Percentiles rank a stretch among this genome's conserved stretches.
phyloP scores from a whole-genome alignment of 176 grass and related monocot genomes.

The Zea luxurians region DNA sequence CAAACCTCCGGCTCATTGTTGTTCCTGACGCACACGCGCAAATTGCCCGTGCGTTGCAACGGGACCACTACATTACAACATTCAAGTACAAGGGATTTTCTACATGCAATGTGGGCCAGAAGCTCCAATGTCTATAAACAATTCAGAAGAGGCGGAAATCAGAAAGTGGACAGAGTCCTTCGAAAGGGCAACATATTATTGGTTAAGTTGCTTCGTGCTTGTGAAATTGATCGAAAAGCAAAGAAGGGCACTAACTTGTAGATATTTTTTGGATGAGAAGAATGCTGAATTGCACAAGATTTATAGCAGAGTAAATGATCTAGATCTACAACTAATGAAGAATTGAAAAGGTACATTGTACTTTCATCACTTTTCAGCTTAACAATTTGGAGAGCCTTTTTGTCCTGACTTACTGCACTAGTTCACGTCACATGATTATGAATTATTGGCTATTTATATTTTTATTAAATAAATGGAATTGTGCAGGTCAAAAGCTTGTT shows the following conservation, averaged over 20 bases:
- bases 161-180: too few relatives aligned
- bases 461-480: constrained; percentile 37
- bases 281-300: constrained; percentile 57
- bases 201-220: too few relatives aligned
- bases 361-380: constrained; percentile 24
- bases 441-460: neutral
- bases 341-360: constrained; percentile 68
- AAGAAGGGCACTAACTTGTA: neutral
- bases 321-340: constrained; percentile 65
- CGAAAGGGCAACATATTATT: too few relatives aligned
- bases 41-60: too few relatives aligned
- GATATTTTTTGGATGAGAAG: constrained; percentile 73
- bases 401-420: constrained; percentile 6
- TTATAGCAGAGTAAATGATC: constrained; percentile 72
- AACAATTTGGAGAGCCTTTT: neutral
- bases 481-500: constrained; percentile 76
- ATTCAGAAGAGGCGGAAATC: too few relatives aligned
- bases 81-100: too few relatives aligned
- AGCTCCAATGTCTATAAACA: too few relatives aligned
- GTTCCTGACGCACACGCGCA: too few relatives aligned
- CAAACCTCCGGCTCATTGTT: too few relatives aligned
- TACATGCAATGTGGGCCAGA: too few relatives aligned
- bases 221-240: too few relatives aligned
- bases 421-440: constrained; percentile 1
- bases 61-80: too few relatives aligned